Base-by-base conservation (phyloP, 495 filamentous ascomycete genomes). In the Copromyces sp. region DNA sequence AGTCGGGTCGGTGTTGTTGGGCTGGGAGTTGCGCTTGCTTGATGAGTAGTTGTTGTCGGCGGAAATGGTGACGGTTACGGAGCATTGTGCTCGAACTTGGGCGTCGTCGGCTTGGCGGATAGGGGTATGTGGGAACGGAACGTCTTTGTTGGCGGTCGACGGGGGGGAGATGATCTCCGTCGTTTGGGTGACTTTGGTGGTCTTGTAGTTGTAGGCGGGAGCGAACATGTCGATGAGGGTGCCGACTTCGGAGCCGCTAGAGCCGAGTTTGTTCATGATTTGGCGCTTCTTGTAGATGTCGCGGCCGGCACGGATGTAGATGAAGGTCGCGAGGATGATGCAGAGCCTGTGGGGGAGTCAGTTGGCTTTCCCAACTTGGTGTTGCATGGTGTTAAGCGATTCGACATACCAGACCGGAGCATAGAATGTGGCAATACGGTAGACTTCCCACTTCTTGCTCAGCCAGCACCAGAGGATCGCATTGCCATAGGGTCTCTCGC, bases 391-490 rank as follows among this genome's bases (percentile, higher is more conserved):
- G 2, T 14, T 3, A 6, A 59, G 47, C 11, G 24, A 59, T 9
- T 14, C 24, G 29, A 32, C 47, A 12, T 75, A 92, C 93, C 94
- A 96, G 38, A 95, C 89, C 14, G 93, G 93, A 0, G 87, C 93
- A 77, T 97, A 97, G 77, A 97, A 94, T 40, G 87, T 85, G 7
- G 89, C 89, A 69, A 96, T 89, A 39, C 93, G 90, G 68, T 92
- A 86, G 39, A 90, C 85, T 74, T 93, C 90, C 89, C 90, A 95
- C 20, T 86, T 76, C 1, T 77, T 75, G 16, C 74, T 65, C 37
- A 96, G 83, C 94, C 94, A 97, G 78, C 94, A 97, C 94, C 94
- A 97, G 44, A 96, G 82, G 70, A 88, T 88, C 20, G 94, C 94
- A 73, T 90, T 87, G 12, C 94, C 94, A 77, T 95, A 95, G 37